These are phyloP conservation scores for Leptodermis oblonga DNA, from an alignment of 257 asterid genomes.

Conservation along the genomic window DNA sequence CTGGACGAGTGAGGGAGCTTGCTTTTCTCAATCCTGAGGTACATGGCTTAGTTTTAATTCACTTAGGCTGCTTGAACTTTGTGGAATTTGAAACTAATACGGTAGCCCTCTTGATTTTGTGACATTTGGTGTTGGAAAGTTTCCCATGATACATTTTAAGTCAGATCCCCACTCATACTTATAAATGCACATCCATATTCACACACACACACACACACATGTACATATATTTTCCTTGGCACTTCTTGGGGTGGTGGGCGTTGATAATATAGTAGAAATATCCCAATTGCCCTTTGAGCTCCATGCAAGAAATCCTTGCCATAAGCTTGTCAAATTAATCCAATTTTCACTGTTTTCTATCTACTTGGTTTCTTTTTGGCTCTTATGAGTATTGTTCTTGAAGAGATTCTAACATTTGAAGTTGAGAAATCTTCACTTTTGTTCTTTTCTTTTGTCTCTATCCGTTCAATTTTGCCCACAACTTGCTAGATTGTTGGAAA, in stretches of 20 bases:
- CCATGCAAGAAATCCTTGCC: neutral
- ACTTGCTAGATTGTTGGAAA: neutral
- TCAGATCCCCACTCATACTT: neutral
- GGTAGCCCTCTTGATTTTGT: neutral
- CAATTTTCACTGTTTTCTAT: neutral
- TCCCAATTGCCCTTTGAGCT: neutral
- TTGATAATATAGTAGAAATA: neutral
- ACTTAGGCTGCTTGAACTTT: neutral
- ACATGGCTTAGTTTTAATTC: conserved; percentile 18
- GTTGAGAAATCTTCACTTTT: neutral
- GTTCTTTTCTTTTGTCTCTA: neutral
- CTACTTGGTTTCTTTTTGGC: neutral
- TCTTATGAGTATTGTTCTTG: neutral
- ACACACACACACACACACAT: neutral
- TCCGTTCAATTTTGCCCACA: neutral
- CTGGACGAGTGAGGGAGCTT: conserved; percentile 94
- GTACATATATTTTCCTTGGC: neutral
- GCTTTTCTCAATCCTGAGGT: conserved; percentile 99
- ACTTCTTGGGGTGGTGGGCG: neutral
- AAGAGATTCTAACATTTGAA: neutral
- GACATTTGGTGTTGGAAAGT: neutral
- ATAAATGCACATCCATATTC: neutral
- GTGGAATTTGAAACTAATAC: neutral
- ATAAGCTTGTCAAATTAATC: neutral
- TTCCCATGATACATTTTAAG: neutral